Evolutionary conservation across 768 basidiomycete species (phyloP), one percentile per base, ranked within the genome.

Genomic region (Lactifluus hygrophoroides): DNA sequence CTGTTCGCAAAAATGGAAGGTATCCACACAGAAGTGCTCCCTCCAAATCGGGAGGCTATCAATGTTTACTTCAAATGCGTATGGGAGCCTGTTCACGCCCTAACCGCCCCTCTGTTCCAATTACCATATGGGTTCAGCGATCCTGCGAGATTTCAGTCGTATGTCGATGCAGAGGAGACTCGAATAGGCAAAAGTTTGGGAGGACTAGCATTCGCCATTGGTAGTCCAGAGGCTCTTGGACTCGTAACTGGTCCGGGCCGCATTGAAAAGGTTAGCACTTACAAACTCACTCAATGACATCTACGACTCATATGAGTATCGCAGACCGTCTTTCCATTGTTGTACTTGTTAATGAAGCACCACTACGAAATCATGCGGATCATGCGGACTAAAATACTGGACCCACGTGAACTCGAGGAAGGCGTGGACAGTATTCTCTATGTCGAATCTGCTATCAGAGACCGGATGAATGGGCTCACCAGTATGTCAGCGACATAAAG

Each of bases 191-290:
- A 53, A 8, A 69, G 66, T 35, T 34, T 72, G 44, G 59, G 63
- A 35, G 61, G 54, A 11, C 55, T 71, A 5, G 57, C 59, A 8
- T 71, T 69, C 37, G 43, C 62, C 21, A 69, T 72, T 32, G 70
- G 70, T 42, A 68, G 63, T 0, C 32, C 43, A 0, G 70, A 71
- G 37, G 68, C 69, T 0, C 50, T 72, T 2, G 34, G 57, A 3
- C 62, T 71, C 2, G 62, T 72, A 3, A 54, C 64, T 3, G 71
- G 69, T 34, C 45, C 60, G 5, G 67, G 66, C 1, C 60, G 68
- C 11, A 62, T 70, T 8, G 71, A 72, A 52, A 67, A 66, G 64
- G 71, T 69, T 42, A 37, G 57, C 27, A 13, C 3, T 7, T 11
- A 6, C 1, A 21, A 21, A n/a, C 28, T 5, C 27, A 2, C 30